Evolutionary conservation across 768 basidiomycete species (phyloP).

Genomic region (Symmetrospora coprosmae): DNA sequence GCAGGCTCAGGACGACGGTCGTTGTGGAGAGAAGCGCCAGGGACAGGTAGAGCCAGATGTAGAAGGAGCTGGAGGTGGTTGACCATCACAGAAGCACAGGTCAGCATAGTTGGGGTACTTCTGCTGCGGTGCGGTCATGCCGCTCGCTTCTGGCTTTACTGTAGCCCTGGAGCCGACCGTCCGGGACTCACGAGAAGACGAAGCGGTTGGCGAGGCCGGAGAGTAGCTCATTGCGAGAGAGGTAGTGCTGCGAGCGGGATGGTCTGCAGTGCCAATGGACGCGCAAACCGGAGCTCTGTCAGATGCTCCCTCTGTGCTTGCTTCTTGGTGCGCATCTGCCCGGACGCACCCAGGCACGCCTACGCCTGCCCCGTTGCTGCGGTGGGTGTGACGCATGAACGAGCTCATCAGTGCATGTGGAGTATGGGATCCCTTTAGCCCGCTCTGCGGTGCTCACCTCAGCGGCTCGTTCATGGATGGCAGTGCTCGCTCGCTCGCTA

Average conservation of each 20-base stretch:
- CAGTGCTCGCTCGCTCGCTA: too few relatives aligned
- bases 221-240: conserved; percentile 67
- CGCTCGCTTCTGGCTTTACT: too few relatives aligned
- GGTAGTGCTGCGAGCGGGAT: conserved; percentile 56
- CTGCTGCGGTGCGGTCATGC: too few relatives aligned
- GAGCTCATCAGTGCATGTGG: background rate
- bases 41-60: conserved; percentile 71
- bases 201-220: conserved; percentile 78
- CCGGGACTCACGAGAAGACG: conserved; percentile 66
- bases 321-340: too few relatives aligned
- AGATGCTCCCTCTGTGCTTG: background rate
- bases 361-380: too few relatives aligned
- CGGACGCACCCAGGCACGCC: too few relatives aligned
- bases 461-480: too few relatives aligned
- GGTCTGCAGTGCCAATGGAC: background rate
- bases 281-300: background rate
- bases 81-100: too few relatives aligned
- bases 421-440: background rate
- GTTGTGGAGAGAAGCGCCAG: conserved; percentile 79
- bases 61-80: conserved; percentile 38
- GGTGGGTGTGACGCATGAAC: background rate
- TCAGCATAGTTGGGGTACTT: too few relatives aligned
- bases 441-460: too few relatives aligned
- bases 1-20: conserved; percentile 67
- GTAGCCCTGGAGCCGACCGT: too few relatives aligned